These are phyloP conservation scores for Misopates orontium DNA, from an alignment of 257 asterid genomes.

Conservation along the genomic window DNA sequence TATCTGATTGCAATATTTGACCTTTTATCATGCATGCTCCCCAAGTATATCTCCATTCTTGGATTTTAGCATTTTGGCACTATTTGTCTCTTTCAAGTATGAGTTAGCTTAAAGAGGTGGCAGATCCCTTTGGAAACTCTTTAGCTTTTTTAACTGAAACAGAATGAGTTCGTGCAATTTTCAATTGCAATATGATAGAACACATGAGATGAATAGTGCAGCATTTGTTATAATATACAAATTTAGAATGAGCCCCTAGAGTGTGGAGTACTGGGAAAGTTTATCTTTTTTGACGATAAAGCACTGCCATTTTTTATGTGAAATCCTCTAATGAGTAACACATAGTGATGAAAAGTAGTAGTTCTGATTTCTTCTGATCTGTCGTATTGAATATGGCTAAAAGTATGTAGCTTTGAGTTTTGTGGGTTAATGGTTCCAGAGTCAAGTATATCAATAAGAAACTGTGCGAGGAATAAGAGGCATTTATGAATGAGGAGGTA, in stretches of 20 bases:
- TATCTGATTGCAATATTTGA: not conserved
- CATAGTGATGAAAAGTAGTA: too few relatives aligned
- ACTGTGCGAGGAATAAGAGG: too few relatives aligned
- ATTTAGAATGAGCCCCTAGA: not conserved
- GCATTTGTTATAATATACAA: not conserved
- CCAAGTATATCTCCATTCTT: not conserved
- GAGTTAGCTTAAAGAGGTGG: not conserved
- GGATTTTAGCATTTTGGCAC: too few relatives aligned
- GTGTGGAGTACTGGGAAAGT: not conserved
- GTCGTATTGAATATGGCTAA: too few relatives aligned
- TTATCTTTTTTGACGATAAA: not conserved
- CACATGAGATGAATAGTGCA: not conserved
- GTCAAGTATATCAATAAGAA: not conserved
- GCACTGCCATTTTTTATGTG: too few relatives aligned
- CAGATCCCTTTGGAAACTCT: not conserved
- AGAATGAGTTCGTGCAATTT: not conserved
- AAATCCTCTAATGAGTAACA: too few relatives aligned
- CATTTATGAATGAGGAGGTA: too few relatives aligned
- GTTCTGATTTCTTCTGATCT: too few relatives aligned
- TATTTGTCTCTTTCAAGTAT: not conserved
- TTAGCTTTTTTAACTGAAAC: not conserved
- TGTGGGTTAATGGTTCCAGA: not conserved
- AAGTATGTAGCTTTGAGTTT: too few relatives aligned
- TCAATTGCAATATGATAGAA: not conserved
- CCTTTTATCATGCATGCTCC: not conserved